Base-by-base conservation (phyloP, 352 stramenopile genomes). In the Phytophthora hybrid region DNA sequence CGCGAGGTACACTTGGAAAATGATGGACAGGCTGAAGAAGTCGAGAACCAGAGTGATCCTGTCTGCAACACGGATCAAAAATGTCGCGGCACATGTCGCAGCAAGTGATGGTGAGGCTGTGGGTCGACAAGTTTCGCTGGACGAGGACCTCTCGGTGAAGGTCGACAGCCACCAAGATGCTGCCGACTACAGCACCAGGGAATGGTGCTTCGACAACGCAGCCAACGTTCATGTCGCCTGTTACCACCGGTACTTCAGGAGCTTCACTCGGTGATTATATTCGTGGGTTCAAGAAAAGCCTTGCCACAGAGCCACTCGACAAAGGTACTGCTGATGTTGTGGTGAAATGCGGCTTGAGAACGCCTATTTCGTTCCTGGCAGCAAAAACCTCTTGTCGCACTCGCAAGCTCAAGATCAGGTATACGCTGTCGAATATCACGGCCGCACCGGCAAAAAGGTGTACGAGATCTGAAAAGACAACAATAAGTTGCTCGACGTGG, bases 201-300 rank as follows among this genome's bases (percentile, higher is more conserved):
- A 63, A 37, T 70, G 63, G 63, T 70, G 63, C 46, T 70, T 70
- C 14, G 63, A 63, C 18, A 70, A 70, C 18, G 54, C 54, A 41
- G 21, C 54, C 23, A 70, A 70, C 29, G 54, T 63, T 8, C 54
- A 70, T 32, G 10, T 58, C n/a, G 44, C 44, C 1, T 63, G n/a
- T 0, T 54, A 59, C 32, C 19, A 19, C 1, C 32, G 55, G 4
- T 71, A 71, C 46, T 71, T 64, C 13, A 64, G 21, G 8, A 6
- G 54, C 21, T 60, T 60, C 32, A 52, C 11, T 18, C 1, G 41
- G 9, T 19, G 41, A 49, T 19, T 49, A 13, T 49, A 13, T 55
- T 5, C 21, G 44, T 19, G 63, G 63, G 7, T 71, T 71, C 19
- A 16, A 64, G 7, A 52, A 64, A 18, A 52, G 59, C 4, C 59